A percentile compares a stretch with the other conserved stretches of the same genome.
These are phyloP conservation scores for Drechslerella stenobrocha DNA, from an alignment of 2,329 filamentous ascomycete species.

Conservation along the genomic window DNA sequence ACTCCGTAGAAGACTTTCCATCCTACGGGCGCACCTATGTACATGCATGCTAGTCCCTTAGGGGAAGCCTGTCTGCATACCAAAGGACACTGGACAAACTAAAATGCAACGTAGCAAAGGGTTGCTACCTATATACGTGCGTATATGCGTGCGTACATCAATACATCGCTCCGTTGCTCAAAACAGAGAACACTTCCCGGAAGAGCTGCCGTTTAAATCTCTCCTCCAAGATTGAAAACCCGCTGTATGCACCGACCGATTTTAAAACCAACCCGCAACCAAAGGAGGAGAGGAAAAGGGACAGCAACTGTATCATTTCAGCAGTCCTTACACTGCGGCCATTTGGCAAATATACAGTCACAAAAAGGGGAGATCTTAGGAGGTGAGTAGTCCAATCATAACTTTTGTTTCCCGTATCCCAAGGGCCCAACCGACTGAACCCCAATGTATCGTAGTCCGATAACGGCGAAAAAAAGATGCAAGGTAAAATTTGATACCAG, in stretches of 20 bases:
- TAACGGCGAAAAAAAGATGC: constrained; percentile 6
- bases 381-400: constrained; percentile 20
- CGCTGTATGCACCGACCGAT: not conserved
- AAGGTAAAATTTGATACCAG: not conserved
- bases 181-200: not conserved
- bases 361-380: not conserved
- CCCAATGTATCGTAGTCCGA: not conserved
- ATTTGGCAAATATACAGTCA: not conserved
- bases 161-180: constrained; percentile 30
- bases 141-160: not conserved
- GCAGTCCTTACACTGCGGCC: constrained; percentile 1
- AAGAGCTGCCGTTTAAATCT: not conserved
- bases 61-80: not conserved
- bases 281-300: not conserved
- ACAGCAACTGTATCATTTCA: constrained; percentile 10
- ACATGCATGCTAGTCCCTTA: not conserved
- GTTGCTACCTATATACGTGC: not conserved
- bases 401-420: constrained; percentile 40
- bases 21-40: not conserved
- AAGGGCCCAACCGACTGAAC: constrained; percentile 9
- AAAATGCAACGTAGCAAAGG: constrained; percentile 9
- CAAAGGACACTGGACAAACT: not conserved
- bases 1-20: not conserved
- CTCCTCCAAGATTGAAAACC: constrained; percentile 8
- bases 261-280: not conserved